Conservation (phyloP, 2,329 filamentous ascomycete species). For the Massarina eburnea region DNA sequence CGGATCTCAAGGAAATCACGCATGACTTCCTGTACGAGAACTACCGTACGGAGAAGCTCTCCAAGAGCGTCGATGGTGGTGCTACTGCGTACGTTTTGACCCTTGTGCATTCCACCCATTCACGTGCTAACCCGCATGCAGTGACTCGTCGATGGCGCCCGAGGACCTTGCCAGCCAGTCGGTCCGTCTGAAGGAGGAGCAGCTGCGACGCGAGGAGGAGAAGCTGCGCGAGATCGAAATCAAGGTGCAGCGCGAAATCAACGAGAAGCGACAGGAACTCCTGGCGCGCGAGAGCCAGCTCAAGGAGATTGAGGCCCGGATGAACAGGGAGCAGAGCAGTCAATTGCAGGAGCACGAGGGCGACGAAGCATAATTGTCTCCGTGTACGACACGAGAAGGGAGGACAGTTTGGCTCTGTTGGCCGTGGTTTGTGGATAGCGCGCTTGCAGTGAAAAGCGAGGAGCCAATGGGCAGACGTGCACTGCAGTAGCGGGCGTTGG, state of each 20-base stretch:
- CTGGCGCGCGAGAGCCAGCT: conserved; percentile 96
- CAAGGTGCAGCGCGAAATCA: conserved; percentile 99
- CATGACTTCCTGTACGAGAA: conserved; percentile 99
- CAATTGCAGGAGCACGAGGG: conserved; percentile 36
- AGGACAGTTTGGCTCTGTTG: conserved; percentile 10
- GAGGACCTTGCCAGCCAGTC: conserved; percentile 96
- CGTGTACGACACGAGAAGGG: conserved; percentile 5
- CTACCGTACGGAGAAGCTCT: conserved; percentile 99
- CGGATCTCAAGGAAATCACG: conserved; percentile 98
- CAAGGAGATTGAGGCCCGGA: conserved; percentile 96
- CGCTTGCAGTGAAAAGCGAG: conserved; percentile 26
- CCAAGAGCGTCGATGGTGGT: conserved; percentile 96
- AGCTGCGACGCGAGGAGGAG: conserved; percentile 98
- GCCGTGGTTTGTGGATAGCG: conserved; percentile 25
- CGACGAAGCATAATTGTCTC: conserved; percentile 29
- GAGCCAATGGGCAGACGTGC: conserved; percentile 22
- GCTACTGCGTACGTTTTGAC: conserved; percentile 72
- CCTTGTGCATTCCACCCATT: not conserved
- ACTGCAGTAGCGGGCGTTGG: conserved; percentile 38
- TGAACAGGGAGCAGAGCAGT: conserved; percentile 78
- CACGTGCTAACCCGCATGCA: conserved; percentile 32
- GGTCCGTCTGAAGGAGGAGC: conserved; percentile 98
- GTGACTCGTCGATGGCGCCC: conserved; percentile 91
- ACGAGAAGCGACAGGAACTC: conserved; percentile 98
- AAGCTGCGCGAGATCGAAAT: conserved; percentile 99